Evolutionary conservation across 2,329 filamentous ascomycete genomes (phyloP).

Genomic region (Penicillium sp.): DNA sequence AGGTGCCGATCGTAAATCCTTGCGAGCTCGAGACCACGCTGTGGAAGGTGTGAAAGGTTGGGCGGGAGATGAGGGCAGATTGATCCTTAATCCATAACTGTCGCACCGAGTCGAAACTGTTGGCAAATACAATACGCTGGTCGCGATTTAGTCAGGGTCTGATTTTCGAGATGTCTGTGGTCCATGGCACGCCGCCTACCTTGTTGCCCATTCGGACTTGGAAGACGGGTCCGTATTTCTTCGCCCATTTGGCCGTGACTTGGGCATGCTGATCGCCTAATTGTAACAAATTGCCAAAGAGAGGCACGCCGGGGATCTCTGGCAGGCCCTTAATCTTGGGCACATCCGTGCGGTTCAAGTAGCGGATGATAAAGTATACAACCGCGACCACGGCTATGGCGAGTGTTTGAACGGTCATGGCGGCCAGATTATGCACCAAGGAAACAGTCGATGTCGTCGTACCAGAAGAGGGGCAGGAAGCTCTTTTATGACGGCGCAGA

Average conservation of each 20-base stretch:
- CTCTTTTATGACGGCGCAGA: background rate
- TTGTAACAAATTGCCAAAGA: slow-evolving; percentile 67
- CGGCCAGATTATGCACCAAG: background rate
- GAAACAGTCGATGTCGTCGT: background rate
- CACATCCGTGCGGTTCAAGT: slow-evolving; percentile 56
- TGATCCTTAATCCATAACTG: slow-evolving; percentile 78
- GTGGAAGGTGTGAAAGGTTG: slow-evolving; percentile 80
- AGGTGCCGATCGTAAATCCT: slow-evolving; percentile 81
- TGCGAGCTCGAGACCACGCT: slow-evolving; percentile 75
- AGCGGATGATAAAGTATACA: slow-evolving; percentile 47
- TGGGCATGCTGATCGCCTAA: slow-evolving; percentile 62
- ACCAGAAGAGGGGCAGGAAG: background rate
- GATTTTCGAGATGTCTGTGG: no score
- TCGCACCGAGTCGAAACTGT: slow-evolving; percentile 74
- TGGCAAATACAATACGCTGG: slow-evolving; percentile 74
- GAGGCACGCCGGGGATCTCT: slow-evolving; percentile 63
- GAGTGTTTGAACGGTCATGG: slow-evolving; percentile 39
- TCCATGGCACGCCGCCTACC: slow-evolving; percentile 42
- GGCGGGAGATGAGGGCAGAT: slow-evolving; percentile 75
- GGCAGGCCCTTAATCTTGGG: slow-evolving; percentile 65
- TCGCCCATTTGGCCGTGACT: slow-evolving; percentile 59
- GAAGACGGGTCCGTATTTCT: slow-evolving; percentile 66
- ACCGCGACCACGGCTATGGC: slow-evolving; percentile 41
- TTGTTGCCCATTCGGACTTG: slow-evolving; percentile 70
- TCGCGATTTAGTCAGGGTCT: slow-evolving; percentile 11